These are phyloP conservation scores for Populus hybrid DNA, from an alignment of 441 rosid genomes.

Conservation along the genomic window DNA sequence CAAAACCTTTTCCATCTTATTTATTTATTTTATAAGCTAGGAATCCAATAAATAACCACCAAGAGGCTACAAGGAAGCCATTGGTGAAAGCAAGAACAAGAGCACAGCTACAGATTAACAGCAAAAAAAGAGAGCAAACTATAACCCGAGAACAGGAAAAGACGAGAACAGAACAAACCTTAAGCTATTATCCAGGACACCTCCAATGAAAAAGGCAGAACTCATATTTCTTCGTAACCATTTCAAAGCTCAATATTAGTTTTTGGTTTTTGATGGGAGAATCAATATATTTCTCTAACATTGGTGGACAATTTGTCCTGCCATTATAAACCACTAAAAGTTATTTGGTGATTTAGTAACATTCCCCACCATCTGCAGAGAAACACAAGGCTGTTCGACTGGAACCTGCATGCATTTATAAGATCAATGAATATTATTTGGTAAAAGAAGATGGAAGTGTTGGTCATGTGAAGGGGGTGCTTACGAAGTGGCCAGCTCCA, in stretches of 20 bases:
- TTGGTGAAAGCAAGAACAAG: background rate
- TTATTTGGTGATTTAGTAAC: conserved; percentile 30
- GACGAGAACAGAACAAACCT: background rate
- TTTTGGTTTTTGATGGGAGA: background rate
- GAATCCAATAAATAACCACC: no score
- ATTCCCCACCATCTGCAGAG: conserved; percentile 38
- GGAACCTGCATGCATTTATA: conserved; percentile 28
- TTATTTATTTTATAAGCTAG: no score
- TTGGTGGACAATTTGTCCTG: background rate
- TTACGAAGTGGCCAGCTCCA: conserved; percentile 52
- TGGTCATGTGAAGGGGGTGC: background rate
- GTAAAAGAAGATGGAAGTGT: background rate
- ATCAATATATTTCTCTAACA: background rate
- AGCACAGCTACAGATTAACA: background rate
- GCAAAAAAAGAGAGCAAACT: background rate
- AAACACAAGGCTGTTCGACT: conserved; percentile 36
- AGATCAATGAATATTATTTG: no score
- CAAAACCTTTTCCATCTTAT: no score
- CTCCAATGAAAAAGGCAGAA: background rate
- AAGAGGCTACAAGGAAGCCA: no score
- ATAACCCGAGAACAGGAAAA: background rate
- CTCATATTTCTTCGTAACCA: background rate
- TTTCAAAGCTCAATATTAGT: background rate
- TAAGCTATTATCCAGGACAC: background rate
- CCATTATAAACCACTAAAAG: background rate